Evolutionary conservation across 2,329 filamentous ascomycete species (phyloP), one percentile per base, ranked within the genome.

Genomic region (Anthostomella pinea): DNA sequence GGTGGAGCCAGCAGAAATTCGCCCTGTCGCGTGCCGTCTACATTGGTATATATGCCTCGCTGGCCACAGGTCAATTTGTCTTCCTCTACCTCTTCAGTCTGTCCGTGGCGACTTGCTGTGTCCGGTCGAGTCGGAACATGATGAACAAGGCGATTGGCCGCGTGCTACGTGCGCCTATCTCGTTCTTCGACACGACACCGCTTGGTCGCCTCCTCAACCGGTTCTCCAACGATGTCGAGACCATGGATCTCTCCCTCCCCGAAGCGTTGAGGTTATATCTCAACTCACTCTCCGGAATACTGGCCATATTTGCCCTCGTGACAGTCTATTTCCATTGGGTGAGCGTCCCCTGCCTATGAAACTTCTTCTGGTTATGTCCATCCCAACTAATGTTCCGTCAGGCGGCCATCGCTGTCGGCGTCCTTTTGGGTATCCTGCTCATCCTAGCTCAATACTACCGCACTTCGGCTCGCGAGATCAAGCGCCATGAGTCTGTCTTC

Each of bases 151-250:
- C 81, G 7, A 77, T 85, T 57, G 69, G 64, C 8, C 67, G 77
- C 17, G 33, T 46, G 4, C 33, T 59, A 2, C 45, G 48, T 16
- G 51, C 53, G 5, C 49, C 56, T 5, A 39, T 59, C 72, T 73
- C 76, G 1, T 85, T 85, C 62, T 85, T 85, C 60, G 82, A 85
- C 45, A 85, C 81, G 0, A 85, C 81, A 2, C 82, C 82, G 0
- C 68, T 84, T 3, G 82, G 82, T 10, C 73, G 81, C 5, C 83
- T 84, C 48, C 81, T 78, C 20, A 84, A 85, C 49, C 76, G 81
- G 15, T 84, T 85, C 53, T 81, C 79, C 9, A 83, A 81, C 53
- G 81, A 85, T 51, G 74, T 84, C 26, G 77, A 83, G 49, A 77
- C 77, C 9, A 81, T 84, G 77, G 81, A 85, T 57, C 81, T 82